These are phyloP conservation scores for Talaromyces trachyspermus DNA, from an alignment of 495 filamentous ascomycete genomes.

Conservation along the genomic window DNA sequence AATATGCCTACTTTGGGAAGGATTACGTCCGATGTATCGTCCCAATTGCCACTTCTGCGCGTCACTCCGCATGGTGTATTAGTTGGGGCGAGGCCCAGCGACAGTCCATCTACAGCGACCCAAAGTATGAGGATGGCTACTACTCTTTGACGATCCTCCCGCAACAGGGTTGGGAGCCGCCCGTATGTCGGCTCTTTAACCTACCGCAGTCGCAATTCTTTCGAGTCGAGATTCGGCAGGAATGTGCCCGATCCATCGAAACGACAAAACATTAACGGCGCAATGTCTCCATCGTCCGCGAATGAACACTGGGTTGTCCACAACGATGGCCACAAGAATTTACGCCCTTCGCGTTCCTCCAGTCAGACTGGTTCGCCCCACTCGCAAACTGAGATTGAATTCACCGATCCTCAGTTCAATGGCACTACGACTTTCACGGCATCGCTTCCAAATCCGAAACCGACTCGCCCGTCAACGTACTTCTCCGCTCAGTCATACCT, in stretches of 20 bases:
- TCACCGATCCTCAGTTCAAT: constrained; percentile 72
- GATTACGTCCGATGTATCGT: constrained; percentile 89
- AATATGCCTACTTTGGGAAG: constrained; percentile 94
- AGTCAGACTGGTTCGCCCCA: constrained; percentile 29
- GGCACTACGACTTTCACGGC: constrained; percentile 50
- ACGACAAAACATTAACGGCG: constrained; percentile 68
- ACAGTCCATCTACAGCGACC: constrained; percentile 96
- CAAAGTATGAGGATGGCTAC: constrained; percentile 96
- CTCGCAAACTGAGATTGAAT: constrained; percentile 26
- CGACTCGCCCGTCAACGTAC: constrained; percentile 59
- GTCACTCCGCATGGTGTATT: constrained; percentile 98
- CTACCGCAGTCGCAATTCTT: constrained; percentile 93
- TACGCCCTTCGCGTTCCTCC: constrained; percentile 28
- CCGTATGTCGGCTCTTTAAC: constrained; percentile 95
- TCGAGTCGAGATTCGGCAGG: constrained; percentile 88
- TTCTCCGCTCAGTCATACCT: constrained; percentile 98
- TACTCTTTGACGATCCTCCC: constrained; percentile 82
- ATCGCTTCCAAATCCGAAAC: constrained; percentile 18
- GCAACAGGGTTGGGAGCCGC: constrained; percentile 82
- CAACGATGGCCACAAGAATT: constrained; percentile 81
- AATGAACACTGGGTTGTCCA: constrained; percentile 91
- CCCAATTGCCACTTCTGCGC: constrained; percentile 88
- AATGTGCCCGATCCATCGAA: constrained; percentile 82
- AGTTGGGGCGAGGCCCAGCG: constrained; percentile 97
- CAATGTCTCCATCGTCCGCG: constrained; percentile 54